Base-by-base conservation (phyloP, 2,329 filamentous ascomycete species). In the Trichothecium roseum region DNA sequence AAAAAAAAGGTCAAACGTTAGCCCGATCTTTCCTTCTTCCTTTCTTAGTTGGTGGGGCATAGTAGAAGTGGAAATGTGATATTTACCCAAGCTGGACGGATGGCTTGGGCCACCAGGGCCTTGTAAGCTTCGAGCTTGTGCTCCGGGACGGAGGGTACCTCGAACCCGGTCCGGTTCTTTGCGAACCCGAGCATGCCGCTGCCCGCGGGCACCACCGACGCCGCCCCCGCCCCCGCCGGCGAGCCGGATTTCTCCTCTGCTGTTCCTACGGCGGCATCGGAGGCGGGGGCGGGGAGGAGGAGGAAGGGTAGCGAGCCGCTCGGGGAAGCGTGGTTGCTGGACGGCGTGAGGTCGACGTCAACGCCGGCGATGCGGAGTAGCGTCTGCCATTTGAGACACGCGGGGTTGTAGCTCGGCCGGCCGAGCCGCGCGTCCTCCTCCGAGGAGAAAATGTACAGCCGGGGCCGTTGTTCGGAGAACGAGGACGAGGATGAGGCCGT, bases 381-480 rank as follows among this genome's bases (percentile, higher is more conserved):
- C 20, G 87, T 79, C 86, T 94, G 91, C 87, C 87, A 96, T 66
- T 89, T 94, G 51, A 96, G 67, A 64, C 91, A 98, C 39, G 79
- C 77, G 9, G 91, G 91, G 55, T 96, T 96, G 62, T 82, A 94
- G 44, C 85, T 93, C 18, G 87, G 83, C 20, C 66, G 61, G 4
- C 77, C 78, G 28, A 53, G 52, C 37, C 57, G 55, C 24, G 78
- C 81, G 48, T 76, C 81, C n/a, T 69, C 62, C 12, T 70, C 74
- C 8, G 24, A 30, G 40, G 75, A 72, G 59, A 95, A 96, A 38
- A 94, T 68, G 56, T 87, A 87, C 8, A 98, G 66, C 8, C 74
- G 69, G 42, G 72, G 66, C 5, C 64, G 54, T 15, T 54, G 36
- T 61, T 53, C 35, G 50, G 20, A 10, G 20, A 10, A 24, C 6